Base-by-base conservation (phyloP, 495 filamentous ascomycete genomes). In the Xylaria castorea region DNA sequence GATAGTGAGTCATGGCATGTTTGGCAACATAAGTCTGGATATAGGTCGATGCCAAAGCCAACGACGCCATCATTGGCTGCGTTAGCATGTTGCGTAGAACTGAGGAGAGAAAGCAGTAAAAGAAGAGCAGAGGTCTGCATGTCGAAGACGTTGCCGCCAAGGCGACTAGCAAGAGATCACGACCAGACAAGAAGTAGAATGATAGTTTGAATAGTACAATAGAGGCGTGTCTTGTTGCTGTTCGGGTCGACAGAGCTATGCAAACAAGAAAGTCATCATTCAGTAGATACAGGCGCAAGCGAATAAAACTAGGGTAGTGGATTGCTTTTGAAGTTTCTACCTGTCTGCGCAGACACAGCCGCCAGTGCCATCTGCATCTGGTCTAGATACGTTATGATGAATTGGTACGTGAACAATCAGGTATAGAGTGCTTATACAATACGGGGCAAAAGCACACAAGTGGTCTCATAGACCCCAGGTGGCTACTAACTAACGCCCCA, bases 11-110 rank as follows among this genome's bases (percentile, higher is more conserved):
- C 62, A 12, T 22, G 62, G 22, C 62, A 66, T 48, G 62, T 14
- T 48, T 44, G 62, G 27, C 62, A 48, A 66, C 62, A 66, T 48
- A 36, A 30, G 42, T 66, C 62, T 3, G 16, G 12, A 36, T 66
- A 66, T 34, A 66, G 8, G 25, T 36, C 20, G 14, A 46, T n/a
- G 2, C 62, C 62, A 48, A 66, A 66, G 6, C 62, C 62, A 34
- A 66, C 40, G 62, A 66, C 48, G 12, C 62, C 62, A 11, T 66
- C 27, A 5, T n/a, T 9, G 0, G 62, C 42, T 32, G 40, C 62
- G 2, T 6, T 11, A 12, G 7, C 62, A 42, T 63, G 7, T 20
- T 34, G 62, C 16, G n/a, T 5, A 27, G 30, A 32, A 14, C 22
- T 14, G 27, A 58, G 27, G 25, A 58, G 12, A 14, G 27, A 58